Evolutionary conservation across 2,329 filamentous ascomycete genomes (phyloP), one percentile per base, ranked within the genome.

Genomic region (Tolypocladium nubicola): DNA sequence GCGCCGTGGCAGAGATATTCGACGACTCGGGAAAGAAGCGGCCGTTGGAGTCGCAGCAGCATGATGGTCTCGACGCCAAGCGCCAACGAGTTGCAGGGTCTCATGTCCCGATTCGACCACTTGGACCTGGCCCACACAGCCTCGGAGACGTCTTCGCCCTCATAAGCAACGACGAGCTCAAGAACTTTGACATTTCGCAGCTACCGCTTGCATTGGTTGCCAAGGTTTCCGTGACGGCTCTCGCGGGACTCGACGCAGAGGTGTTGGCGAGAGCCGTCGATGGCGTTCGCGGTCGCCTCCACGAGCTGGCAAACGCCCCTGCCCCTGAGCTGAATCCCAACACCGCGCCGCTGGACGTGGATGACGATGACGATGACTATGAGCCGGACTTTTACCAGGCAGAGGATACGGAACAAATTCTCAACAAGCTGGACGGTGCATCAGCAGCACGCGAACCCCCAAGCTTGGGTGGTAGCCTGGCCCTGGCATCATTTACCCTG

Each of bases 71-170:
- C 37, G 91, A 96, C 63, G 80, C 86, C n/a, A 99, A 97, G 74
- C 82, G 94, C 61, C 89, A 90, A 68, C 85, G 87, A 63, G 75
- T 91, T 6, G 83, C 63, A 6, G 63, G 66, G 19, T 60, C 68
- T 19, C 66, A 74, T 50, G 64, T 80, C 41, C 79, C 83, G 57
- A 83, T 91, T 33, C 85, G 88, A 21, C 85, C 89, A 2, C 74
- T 96, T 53, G 83, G 85, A 4, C 79, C 89, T 10, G 90, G 90
- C 0, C 86, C 87, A 39, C 84, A 90, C 62, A 93, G 84, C 60
- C 82, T 90, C 62, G 89, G 88, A 6, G 89, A 96, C 60, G 77
- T 99, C 4, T 99, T 91, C 68, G 95, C 91, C 0, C 78, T 99
- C 52, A 93, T 90, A 6, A 67, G 66, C 33, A 90, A 94, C 67